Conservation (phyloP, 108 stramenopile genomes). For the Nitzschia inconspicua region DNA sequence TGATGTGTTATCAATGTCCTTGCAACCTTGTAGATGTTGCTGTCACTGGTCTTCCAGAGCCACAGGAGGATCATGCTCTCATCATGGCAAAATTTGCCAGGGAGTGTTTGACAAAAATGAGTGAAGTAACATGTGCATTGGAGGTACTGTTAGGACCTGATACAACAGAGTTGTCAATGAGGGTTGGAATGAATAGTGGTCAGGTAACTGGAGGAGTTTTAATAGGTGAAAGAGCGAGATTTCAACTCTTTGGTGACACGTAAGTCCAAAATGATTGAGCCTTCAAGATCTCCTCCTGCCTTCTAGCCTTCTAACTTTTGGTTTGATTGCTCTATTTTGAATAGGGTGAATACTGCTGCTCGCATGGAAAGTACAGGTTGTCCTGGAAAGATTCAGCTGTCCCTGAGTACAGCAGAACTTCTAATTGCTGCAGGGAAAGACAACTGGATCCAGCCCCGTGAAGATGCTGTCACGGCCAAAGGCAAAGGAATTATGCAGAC, state of each 20-base stretch:
- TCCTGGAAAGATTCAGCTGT: conserved; percentile 45
- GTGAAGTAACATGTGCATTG: not conserved
- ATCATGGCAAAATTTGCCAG: conserved; percentile 18
- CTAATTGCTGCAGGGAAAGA: conserved; percentile 31
- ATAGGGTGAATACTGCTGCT: conserved; percentile 49
- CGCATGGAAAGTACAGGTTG: conserved; percentile 60
- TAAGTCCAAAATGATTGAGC: no score
- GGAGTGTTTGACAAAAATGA: conserved; percentile 5
- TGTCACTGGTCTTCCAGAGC: no score
- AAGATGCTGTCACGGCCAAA: conserved; percentile 40
- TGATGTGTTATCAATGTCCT: not conserved
- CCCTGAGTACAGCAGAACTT: conserved; percentile 42
- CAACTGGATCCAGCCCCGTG: conserved; percentile 37
- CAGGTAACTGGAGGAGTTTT: conserved; percentile 19
- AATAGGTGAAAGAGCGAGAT: conserved; percentile 10
- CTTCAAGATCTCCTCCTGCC: no score
- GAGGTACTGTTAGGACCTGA: conserved; percentile 8
- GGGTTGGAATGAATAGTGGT: conserved; percentile 14
- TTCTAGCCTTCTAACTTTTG: no score
- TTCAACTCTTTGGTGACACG: conserved; percentile 22
- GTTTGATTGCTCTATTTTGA: no score
- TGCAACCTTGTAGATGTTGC: no score
- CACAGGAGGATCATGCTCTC: conserved; percentile 8
- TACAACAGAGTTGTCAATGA: conserved; percentile 7
- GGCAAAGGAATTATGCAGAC: conserved; percentile 52